Base-by-base conservation (phyloP, 768 basidiomycete species). In the Holtermanniella nyarrowii region DNA sequence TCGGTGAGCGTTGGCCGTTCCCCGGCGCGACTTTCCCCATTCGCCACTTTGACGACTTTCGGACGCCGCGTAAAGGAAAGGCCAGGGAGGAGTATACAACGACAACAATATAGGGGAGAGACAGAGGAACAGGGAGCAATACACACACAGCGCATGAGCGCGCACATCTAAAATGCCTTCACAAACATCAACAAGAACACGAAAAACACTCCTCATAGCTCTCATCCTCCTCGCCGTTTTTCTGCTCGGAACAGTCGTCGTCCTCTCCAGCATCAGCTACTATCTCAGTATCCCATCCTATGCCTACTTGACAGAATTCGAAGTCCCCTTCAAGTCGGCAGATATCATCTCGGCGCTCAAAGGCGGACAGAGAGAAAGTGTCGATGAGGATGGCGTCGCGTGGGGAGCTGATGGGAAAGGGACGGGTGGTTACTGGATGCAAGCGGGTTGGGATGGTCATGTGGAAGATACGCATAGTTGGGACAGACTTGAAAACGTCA, bases 181-280 rank as follows among this genome's bases (percentile, higher is more conserved):
- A 7, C 7, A 7, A 37, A 16, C 42, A 3, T 26, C 44, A 16
- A 26, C 48, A 2, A 48, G 44, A 27, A 57, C 62, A 14, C 54
- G 58, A 16, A 59, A 56, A 46, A 62, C 74, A 1, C 67, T 80
- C 25, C 73, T 78, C 61, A 66, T 76, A 52, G 66, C 76, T 18
- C 75, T 83, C 46, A 67, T 76, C 60, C 56, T 83, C 53, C 76
- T 93, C 62, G 82, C 81, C 52, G 78, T 88, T 61, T 72, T 91
- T 74, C 82, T 96, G 52, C 61, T 86, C 20, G 89, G 89, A 43
- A 96, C 91, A 18, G 80, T 95, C 72, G 62, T 86, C 71, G 89
- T 97, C 53, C 82, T 97, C 69, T 86, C 86, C 7, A 89, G 87
- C 21, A 80, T 96, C 44, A 85, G 89, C 18, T 87, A 84, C 71